Percentiles rank a stretch among this genome's conserved stretches.
phyloP scores from a whole-genome alignment of 768 basidiomycete species.

The Gyrodon lividus region DNA sequence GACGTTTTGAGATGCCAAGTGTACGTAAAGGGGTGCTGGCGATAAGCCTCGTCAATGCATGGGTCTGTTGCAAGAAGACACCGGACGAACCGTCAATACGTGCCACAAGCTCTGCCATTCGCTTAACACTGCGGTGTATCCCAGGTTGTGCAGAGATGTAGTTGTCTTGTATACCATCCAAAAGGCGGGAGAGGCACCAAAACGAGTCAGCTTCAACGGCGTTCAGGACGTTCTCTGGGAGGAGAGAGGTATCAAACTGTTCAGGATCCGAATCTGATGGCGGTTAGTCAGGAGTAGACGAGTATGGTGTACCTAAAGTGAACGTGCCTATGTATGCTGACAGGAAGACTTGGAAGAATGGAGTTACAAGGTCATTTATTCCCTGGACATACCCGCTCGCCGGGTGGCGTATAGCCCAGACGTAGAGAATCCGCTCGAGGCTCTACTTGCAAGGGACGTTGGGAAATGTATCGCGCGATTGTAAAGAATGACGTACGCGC shows the following conservation, averaged over 20 bases:
- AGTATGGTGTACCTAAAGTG: constrained; percentile 1
- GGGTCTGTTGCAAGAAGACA: neutral
- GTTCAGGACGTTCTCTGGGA: constrained; percentile 67
- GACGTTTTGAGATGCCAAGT: constrained; percentile 87
- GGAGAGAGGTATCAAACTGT: constrained; percentile 73
- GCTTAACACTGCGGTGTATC: constrained; percentile 87
- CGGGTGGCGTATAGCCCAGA: constrained; percentile 99
- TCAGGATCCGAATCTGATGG: constrained; percentile 85
- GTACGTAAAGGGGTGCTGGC: constrained; percentile 79
- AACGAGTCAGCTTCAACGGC: constrained; percentile 97
- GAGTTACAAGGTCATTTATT: constrained; percentile 97
- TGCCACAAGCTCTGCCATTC: constrained; percentile 92
- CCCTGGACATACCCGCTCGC: constrained; percentile 99
- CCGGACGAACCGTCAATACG: constrained; percentile 76
- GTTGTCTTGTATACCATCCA: constrained; percentile 98
- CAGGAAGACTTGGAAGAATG: constrained; percentile 97
- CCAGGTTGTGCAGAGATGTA: constrained; percentile 97
- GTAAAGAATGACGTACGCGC: constrained; percentile 52
- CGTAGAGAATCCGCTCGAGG: constrained; percentile 92
- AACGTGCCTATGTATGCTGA: constrained; percentile 86
- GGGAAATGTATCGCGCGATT: constrained; percentile 5
- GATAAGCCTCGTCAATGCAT: neutral
- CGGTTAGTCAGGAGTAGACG: constrained; percentile 2
- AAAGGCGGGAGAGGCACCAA: constrained; percentile 93
- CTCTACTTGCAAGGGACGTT: constrained; percentile 50